Percentiles rank a stretch among this genome's conserved stretches.
phyloP scores from a whole-genome alignment of 768 basidiomycete genomes.

The Strobilomyces confusus region DNA sequence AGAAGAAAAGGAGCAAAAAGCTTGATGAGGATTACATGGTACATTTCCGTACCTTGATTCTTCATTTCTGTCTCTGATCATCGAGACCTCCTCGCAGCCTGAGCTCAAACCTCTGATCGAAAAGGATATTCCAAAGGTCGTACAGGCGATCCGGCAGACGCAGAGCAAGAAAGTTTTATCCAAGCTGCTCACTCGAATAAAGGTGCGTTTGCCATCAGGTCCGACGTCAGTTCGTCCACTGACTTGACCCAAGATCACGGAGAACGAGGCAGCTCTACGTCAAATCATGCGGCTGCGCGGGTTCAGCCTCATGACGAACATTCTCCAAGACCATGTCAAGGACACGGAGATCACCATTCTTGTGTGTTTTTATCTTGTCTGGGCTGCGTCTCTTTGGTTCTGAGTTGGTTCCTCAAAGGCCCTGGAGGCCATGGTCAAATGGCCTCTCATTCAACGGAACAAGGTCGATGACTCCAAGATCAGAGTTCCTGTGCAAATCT shows the following conservation, averaged over 20 bases:
- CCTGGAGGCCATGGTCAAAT: conserved; percentile 63
- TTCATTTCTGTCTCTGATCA: background rate
- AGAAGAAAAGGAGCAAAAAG: conserved; percentile 88
- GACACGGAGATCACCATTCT: conserved; percentile 69
- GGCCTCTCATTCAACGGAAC: conserved; percentile 84
- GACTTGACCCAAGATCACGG: conserved; percentile 63
- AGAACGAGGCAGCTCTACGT: conserved; percentile 70
- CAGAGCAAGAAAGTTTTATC: conserved; percentile 74
- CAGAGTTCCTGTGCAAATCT: conserved; percentile 55
- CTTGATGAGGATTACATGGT: conserved; percentile 94
- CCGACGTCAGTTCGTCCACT: background rate
- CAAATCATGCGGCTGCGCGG: conserved; percentile 92
- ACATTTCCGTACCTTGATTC: conserved; percentile 11
- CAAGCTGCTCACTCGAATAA: conserved; percentile 82
- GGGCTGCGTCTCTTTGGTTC: background rate
- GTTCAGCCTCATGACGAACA: conserved; percentile 85
- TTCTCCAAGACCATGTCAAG: conserved; percentile 69
- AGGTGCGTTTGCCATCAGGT: conserved; percentile 40
- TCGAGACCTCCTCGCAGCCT: conserved; percentile 46
- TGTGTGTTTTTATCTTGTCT: conserved; percentile 41
- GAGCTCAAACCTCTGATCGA: conserved; percentile 68
- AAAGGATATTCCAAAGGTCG: conserved; percentile 85
- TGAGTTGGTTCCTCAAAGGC: conserved; percentile 36
- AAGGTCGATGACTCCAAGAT: conserved; percentile 87
- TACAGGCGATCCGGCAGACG: conserved; percentile 88